These are phyloP conservation scores for Pseudofabraea citricarpa DNA, from an alignment of 2,329 filamentous ascomycete species.

Conservation along the genomic window DNA sequence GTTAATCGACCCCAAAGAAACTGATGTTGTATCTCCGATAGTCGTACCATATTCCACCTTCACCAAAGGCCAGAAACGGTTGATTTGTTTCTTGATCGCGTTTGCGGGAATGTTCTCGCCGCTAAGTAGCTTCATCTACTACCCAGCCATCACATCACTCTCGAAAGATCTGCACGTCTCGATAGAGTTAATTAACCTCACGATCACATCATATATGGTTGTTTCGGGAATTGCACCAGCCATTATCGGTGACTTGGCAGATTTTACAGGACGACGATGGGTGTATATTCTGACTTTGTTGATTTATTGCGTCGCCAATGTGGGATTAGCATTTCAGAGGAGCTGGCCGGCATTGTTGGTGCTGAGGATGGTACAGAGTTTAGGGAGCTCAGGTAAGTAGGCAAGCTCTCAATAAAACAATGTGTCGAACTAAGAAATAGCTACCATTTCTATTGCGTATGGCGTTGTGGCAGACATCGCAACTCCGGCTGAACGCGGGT, in stretches of 20 bases:
- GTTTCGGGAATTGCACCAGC: conserved; percentile 42
- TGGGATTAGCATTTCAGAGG: conserved; percentile 45
- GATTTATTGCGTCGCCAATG: conserved; percentile 47
- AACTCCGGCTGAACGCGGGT: conserved; percentile 54
- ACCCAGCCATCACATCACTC: conserved; percentile 20
- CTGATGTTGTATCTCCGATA: too few species aligned
- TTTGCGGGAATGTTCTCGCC: conserved; percentile 15
- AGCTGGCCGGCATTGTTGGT: conserved; percentile 45
- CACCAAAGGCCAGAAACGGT: conserved; percentile 12
- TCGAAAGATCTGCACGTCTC: conserved; percentile 16
- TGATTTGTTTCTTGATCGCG: conserved; percentile 16
- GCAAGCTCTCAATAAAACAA: background rate
- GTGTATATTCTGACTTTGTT: conserved; percentile 47
- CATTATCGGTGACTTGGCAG: conserved; percentile 39
- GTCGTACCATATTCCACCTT: conserved; percentile 5
- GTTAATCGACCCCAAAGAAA: too few species aligned
- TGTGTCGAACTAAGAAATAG: conserved; percentile 37
- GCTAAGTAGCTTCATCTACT: conserved; percentile 20
- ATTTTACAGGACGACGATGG: conserved; percentile 50
- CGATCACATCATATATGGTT: conserved; percentile 22
- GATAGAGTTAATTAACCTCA: conserved; percentile 21
- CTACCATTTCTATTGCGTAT: conserved; percentile 48
- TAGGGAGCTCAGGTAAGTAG: conserved; percentile 32
- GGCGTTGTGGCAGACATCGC: conserved; percentile 60
- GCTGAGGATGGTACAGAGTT: conserved; percentile 49